Evolutionary conservation across 2,329 filamentous ascomycete genomes (phyloP).

Genomic region (Penicillium corylophilum): DNA sequence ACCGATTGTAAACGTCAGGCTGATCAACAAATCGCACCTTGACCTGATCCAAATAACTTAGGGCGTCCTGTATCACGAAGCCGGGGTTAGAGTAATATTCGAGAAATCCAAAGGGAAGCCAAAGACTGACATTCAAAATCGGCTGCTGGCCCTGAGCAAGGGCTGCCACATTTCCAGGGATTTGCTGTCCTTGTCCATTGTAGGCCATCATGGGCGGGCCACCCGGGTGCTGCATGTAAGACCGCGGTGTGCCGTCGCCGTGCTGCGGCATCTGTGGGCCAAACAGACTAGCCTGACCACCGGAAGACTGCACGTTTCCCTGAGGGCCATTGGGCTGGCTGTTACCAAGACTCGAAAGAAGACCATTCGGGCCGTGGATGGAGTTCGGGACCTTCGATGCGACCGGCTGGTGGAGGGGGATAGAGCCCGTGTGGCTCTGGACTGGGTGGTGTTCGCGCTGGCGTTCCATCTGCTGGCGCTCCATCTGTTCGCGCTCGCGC

Average conservation of each 20-base stretch:
- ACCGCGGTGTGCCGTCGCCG: constrained; percentile 53
- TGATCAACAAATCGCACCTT: constrained; percentile 98
- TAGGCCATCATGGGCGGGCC: constrained; percentile 56
- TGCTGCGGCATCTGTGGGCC: constrained; percentile 61
- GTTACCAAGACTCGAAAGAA: constrained; percentile 72
- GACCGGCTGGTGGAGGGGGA: constrained; percentile 92
- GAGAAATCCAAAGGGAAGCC: constrained; percentile 1
- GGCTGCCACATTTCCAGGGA: constrained; percentile 53
- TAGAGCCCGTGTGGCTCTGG: constrained; percentile 82
- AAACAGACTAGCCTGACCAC: constrained; percentile 64
- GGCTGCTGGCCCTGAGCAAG: constrained; percentile 79
- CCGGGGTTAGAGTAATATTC: constrained; percentile 15
- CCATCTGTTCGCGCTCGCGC: constrained; percentile 54
- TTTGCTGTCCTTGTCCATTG: constrained; percentile 44
- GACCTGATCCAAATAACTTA: constrained; percentile 96
- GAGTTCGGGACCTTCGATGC: constrained; percentile 75
- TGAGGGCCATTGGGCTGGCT: constrained; percentile 55
- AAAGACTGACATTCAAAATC: constrained; percentile 64
- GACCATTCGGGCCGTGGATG: constrained; percentile 88
- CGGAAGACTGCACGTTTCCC: constrained; percentile 58
- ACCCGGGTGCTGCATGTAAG: constrained; percentile 62
- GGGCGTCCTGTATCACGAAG: constrained; percentile 65
- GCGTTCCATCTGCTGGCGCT: constrained; percentile 56
- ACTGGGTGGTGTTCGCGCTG: constrained; percentile 65
- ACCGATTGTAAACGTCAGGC: constrained; percentile 94